Percentiles rank a stretch among this genome's conserved stretches.
phyloP scores from a whole-genome alignment of 2,329 filamentous ascomycete genomes.

The Cladosporium sp. region DNA sequence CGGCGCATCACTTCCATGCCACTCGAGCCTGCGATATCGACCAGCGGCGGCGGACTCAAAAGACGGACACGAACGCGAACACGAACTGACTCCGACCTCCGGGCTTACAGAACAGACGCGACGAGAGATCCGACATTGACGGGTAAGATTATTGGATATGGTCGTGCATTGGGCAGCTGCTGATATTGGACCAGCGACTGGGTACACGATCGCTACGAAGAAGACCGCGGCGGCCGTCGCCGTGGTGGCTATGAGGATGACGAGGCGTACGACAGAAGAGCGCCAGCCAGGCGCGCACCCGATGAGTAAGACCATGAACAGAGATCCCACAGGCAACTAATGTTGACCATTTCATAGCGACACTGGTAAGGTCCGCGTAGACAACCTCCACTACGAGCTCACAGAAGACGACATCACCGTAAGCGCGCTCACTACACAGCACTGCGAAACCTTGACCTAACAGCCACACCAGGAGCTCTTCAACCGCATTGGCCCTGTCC shows the following conservation, averaged over 20 bases:
- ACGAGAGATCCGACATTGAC: constrained; percentile 59
- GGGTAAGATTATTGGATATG: constrained; percentile 52
- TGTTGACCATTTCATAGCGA: too few species aligned
- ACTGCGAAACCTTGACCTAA: not conserved
- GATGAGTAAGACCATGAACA: constrained; percentile 8
- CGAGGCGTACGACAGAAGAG: constrained; percentile 10
- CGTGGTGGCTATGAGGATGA: constrained; percentile 14
- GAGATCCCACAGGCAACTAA: too few species aligned
- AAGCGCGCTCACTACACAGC: constrained; percentile 31
- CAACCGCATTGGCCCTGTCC: constrained; percentile 71
- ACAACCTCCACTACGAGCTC: constrained; percentile 91
- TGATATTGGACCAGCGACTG: constrained; percentile 66
- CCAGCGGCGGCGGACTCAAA: constrained; percentile 28
- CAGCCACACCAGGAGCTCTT: constrained; percentile 69
- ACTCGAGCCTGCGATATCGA: constrained; percentile 40
- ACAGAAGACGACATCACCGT: constrained; percentile 82
- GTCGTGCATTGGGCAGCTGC: constrained; percentile 20
- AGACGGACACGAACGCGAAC: constrained; percentile 24
- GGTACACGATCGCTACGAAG: constrained; percentile 65
- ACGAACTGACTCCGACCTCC: constrained; percentile 41
- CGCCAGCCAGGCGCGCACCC: constrained; percentile 16
- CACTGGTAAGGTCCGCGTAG: constrained; percentile 69
- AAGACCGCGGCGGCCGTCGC: constrained; percentile 32
- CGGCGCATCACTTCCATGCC: constrained; percentile 23
- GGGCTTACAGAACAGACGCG: constrained; percentile 37